Conservation (phyloP, 163 green algal species). For the Botryococcus braunii region DNA sequence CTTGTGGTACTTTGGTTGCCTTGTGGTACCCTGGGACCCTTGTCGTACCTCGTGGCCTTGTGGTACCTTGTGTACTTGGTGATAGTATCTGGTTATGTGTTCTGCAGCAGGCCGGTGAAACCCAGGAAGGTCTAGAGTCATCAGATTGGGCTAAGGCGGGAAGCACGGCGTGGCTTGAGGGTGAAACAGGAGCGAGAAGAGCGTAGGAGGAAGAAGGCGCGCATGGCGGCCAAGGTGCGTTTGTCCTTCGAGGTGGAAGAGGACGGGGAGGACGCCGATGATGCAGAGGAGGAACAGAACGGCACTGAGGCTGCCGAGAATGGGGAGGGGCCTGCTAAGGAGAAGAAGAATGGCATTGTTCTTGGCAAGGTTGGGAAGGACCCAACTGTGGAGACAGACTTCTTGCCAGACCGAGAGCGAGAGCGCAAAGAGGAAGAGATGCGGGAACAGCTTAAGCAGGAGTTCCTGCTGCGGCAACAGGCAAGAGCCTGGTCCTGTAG, state of each 20-base stretch:
- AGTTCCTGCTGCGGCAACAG: constrained; percentile 29
- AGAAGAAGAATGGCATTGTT: not conserved
- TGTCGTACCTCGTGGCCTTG: too few species aligned
- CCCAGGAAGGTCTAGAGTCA: too few species aligned
- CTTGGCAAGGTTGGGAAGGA: constrained; percentile 74
- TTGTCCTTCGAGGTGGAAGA: constrained; percentile 59
- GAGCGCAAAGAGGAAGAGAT: constrained; percentile 69
- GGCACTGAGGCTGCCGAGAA: not conserved
- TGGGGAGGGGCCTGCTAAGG: not conserved
- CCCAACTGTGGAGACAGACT: constrained; percentile 72
- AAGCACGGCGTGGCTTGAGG: too few species aligned
- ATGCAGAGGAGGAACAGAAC: constrained; percentile 7
- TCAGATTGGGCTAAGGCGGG: too few species aligned
- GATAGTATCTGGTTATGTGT: too few species aligned
- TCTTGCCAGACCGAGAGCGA: constrained; percentile 85
- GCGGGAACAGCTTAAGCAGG: constrained; percentile 59
- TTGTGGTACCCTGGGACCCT: too few species aligned
- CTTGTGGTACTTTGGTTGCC: too few species aligned
- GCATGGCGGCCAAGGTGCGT: constrained; percentile 40
- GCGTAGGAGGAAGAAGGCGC: constrained; percentile 38
- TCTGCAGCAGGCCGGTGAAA: too few species aligned
- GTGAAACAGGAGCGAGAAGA: constrained; percentile 56
- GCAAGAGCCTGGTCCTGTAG: too few species aligned
- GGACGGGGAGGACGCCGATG: constrained; percentile 33
- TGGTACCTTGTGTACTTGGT: too few species aligned